Percentiles rank a stretch among this genome's conserved stretches.
These are phyloP conservation scores for Sporothrix protearum DNA, from an alignment of 2,329 filamentous ascomycete genomes.

Conservation along the genomic window DNA sequence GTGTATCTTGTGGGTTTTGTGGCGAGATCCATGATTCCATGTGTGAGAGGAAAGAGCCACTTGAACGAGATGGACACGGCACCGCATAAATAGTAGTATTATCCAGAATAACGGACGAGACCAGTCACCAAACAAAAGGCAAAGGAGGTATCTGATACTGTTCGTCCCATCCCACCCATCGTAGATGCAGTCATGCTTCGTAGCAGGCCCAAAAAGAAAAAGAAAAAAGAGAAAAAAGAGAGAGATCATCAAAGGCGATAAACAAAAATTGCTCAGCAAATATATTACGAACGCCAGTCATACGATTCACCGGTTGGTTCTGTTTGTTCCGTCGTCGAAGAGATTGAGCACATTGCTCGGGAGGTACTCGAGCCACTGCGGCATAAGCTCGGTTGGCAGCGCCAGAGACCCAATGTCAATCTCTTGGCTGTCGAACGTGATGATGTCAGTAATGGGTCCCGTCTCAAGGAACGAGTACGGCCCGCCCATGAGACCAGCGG, in stretches of 20 bases:
- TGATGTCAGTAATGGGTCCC: conserved; percentile 42
- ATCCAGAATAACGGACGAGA: neutral
- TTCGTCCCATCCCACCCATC: conserved; percentile 1
- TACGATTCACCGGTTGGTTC: neutral
- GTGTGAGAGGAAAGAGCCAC: too few species aligned
- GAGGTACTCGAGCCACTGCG: conserved; percentile 68
- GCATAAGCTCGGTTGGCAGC: conserved; percentile 60
- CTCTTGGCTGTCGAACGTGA: conserved; percentile 74
- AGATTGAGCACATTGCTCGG: conserved; percentile 62
- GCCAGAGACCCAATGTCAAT: conserved; percentile 69
- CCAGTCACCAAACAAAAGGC: conserved; percentile 8
- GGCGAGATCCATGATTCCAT: neutral
- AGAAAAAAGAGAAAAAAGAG: neutral
- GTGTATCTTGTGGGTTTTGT: neutral
- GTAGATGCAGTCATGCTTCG: conserved; percentile 1
- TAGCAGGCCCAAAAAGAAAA: neutral
- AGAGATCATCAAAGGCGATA: neutral
- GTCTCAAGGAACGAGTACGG: conserved; percentile 36
- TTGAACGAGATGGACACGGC: neutral
- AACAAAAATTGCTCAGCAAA: too few species aligned
- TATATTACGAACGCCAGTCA: neutral
- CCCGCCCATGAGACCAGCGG: conserved; percentile 31
- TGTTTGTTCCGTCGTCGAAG: conserved; percentile 40
- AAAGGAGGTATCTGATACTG: conserved; percentile 18
- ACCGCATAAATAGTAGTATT: neutral